Evolutionary conservation across 164 flowering plant genomes (phyloP).

Genomic region (Tetrastigma voinierianum): DNA sequence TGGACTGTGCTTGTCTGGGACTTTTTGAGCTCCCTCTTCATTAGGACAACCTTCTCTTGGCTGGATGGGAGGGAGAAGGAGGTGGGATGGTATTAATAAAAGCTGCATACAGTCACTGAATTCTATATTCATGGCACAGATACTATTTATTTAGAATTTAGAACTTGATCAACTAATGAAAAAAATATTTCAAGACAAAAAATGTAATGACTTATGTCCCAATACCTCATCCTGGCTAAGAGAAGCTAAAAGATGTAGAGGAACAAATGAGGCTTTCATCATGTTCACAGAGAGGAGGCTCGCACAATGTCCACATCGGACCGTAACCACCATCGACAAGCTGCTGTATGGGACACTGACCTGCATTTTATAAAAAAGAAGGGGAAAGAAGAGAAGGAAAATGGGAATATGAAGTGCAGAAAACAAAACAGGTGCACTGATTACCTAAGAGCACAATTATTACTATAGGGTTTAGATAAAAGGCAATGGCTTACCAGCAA

Average conservation of each 20-base stretch:
- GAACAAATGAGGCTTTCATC: constrained; percentile 69
- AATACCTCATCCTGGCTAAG: constrained; percentile 28
- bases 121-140: too few species aligned
- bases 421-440: too few species aligned
- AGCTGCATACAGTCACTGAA: too few species aligned
- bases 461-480: background rate
- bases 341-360: constrained; percentile 80
- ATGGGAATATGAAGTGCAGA: background rate
- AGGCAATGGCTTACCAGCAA: constrained; percentile 50
- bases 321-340: constrained; percentile 72
- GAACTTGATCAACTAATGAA: background rate
- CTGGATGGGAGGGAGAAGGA: constrained; percentile 13
- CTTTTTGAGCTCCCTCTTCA: constrained; percentile 28
- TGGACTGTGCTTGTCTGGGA: constrained; percentile 26
- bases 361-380: constrained; percentile 34
- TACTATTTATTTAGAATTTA: background rate
- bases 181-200: too few species aligned
- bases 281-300: constrained; percentile 79
- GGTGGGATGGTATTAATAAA: background rate
- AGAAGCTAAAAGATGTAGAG: constrained; percentile 63
- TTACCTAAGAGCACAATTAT: too few species aligned
- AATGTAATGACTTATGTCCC: background rate
- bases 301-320: constrained; percentile 86
- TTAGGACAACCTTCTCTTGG: constrained; percentile 24
- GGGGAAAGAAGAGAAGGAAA: background rate